Evolutionary conservation across 441 rosid genomes (phyloP).

Genomic region (Jatropha multifida): DNA sequence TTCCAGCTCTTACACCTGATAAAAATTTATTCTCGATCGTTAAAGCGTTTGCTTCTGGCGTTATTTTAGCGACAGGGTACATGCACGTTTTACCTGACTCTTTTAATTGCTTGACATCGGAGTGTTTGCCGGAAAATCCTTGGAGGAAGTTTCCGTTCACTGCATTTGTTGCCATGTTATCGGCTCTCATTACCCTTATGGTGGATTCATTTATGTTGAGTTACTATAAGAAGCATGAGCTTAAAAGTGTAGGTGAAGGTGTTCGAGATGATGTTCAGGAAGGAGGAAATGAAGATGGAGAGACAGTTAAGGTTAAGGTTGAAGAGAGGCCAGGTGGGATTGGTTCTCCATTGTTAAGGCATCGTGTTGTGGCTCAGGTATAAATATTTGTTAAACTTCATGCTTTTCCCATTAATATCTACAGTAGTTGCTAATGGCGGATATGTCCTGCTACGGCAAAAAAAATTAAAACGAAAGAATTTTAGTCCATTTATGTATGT

Average conservation of each 20-base stretch:
- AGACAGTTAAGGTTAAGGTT: not conserved
- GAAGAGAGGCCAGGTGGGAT: not conserved
- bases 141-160: constrained; percentile 56
- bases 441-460: too few relatives aligned
- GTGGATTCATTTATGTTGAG: constrained; percentile 42
- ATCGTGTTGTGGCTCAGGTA: constrained; percentile 46
- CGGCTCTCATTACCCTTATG: constrained; percentile 42
- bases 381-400: not conserved
- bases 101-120: constrained; percentile 30
- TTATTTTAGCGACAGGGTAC: constrained; percentile 52
- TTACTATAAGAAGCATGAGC: constrained; percentile 18
- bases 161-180: constrained; percentile 48
- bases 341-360: constrained; percentile 24
- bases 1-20: constrained; percentile 36
- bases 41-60: constrained; percentile 45
- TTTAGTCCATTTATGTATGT: too few relatives aligned
- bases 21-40: constrained; percentile 31
- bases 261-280: too few relatives aligned
- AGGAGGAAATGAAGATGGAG: not conserved
- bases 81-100: constrained; percentile 59
- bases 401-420: too few relatives aligned
- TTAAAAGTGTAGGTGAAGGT: not conserved
- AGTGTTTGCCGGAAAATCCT: constrained; percentile 38
- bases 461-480: too few relatives aligned
- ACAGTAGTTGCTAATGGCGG: too few relatives aligned